Conservation (phyloP, 345 rosid species). For the Euphorbia lathyris region DNA sequence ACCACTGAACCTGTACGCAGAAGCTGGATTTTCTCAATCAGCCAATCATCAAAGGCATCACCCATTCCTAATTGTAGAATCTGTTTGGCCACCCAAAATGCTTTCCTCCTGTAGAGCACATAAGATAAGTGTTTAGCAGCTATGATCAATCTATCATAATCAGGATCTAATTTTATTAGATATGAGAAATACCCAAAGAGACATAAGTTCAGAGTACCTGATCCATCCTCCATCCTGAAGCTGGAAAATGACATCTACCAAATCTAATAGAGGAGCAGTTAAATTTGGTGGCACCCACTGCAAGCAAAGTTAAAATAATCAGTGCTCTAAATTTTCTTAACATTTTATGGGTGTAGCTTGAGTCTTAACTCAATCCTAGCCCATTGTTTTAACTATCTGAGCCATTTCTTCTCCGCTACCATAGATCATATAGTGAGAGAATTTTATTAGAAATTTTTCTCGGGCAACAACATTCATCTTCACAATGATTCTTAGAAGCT, state of each 20-base stretch:
- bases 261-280: constrained; percentile 71
- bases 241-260: constrained; percentile 91
- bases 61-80: constrained; percentile 98
- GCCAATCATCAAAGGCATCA: constrained; percentile 99
- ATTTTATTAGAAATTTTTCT: not conserved
- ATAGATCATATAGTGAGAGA: not conserved
- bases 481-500: not conserved
- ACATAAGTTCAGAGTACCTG: constrained; percentile 46
- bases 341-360: not conserved
- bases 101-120: constrained; percentile 64
- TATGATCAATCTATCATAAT: constrained; percentile 6
- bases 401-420: not conserved
- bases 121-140: constrained; percentile 18
- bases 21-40: constrained; percentile 86
- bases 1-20: constrained; percentile 76
- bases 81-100: constrained; percentile 99
- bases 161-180: not conserved
- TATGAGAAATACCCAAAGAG: not conserved
- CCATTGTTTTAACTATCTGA: not conserved
- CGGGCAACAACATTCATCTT: not conserved
- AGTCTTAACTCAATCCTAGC: not conserved
- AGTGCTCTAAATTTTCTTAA: not conserved
- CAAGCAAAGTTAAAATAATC: constrained; percentile 17
- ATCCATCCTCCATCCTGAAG: constrained; percentile 99
- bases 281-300: constrained; percentile 99